Evolutionary conservation across 306 rosid species (phyloP).

Genomic region (Gleditsia sinensis): DNA sequence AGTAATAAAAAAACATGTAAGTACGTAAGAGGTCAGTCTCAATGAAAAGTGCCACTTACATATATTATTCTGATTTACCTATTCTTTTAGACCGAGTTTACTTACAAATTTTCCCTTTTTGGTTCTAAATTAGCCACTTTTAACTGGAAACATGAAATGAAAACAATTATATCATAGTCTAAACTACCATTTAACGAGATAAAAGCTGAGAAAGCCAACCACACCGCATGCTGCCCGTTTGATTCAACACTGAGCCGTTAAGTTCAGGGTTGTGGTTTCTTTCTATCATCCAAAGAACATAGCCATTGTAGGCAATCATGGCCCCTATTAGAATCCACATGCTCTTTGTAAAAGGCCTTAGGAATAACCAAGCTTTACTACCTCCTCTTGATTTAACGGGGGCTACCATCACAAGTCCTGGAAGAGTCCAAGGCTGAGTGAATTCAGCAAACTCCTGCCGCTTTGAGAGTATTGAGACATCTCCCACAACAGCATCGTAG

Average conservation of each 20-base stretch:
- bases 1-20: too few relatives aligned
- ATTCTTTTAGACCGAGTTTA: too few relatives aligned
- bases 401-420: slow-evolving; percentile 59
- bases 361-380: slow-evolving; percentile 38
- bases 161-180: neutral
- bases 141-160: too few relatives aligned
- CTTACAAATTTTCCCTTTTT: too few relatives aligned
- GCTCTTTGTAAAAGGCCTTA: slow-evolving; percentile 52
- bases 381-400: slow-evolving; percentile 31
- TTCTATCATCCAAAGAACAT: slow-evolving; percentile 58
- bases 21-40: too few relatives aligned
- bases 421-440: slow-evolving; percentile 45
- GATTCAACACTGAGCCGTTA: slow-evolving; percentile 44
- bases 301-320: slow-evolving; percentile 49
- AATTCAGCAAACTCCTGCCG: slow-evolving; percentile 43
- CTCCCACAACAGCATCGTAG: slow-evolving; percentile 56
- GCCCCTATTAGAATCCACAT: slow-evolving; percentile 50
- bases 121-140: too few relatives aligned
- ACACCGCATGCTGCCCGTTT: slow-evolving; percentile 42
- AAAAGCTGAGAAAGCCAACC: slow-evolving; percentile 47
- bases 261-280: slow-evolving; percentile 35
- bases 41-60: too few relatives aligned
- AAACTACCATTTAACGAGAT: slow-evolving; percentile 49
- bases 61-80: too few relatives aligned
- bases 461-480: slow-evolving; percentile 38